Evolutionary conservation across 2,329 filamentous ascomycete species (phyloP), one percentile per base, ranked within the genome.

Genomic region (Cadophora sp.): DNA sequence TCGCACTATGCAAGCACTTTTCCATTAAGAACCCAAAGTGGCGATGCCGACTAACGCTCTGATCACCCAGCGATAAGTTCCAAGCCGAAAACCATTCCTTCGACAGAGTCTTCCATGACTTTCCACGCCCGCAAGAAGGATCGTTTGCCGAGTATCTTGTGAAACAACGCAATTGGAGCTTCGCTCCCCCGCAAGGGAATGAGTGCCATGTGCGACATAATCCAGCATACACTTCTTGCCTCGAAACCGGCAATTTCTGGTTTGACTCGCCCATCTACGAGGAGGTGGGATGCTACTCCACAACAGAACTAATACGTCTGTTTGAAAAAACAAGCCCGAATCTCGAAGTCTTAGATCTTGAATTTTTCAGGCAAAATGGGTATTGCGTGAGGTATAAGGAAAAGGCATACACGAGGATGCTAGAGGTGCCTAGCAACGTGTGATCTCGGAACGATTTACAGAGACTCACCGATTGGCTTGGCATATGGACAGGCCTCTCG

Each of bases 231-330:
- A 60, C 14, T 3, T 59, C 59, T 19, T 69, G 67, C 50, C 51
- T 66, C 3, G 60, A 60, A 27, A 69, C 59, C 1, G 67, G 67
- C 14, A 64, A 63, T 51, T 69, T 69, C 53, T 69, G 67, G 67
- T 66, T 69, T 29, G 67, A 69, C 50, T 64, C 58, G 24, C 63
- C 58, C 16, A 22, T 60, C 14, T 56, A 31, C 46, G 31, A 64
- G 12, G 67, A 69, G 34, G 46, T 60, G 53, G 67, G 67, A 6
- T 69, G 67, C 40, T 69, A 69, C 37, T 60, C 63, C 9, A 69
- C 64, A 11, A 61, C 55, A 26, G 37, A 24, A n/a, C 22, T 68
- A 4, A 27, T 68, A 1, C 31, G 27, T 3, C 5, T 46, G 14
- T 51, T 68, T 24, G 62, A 63, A 48, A 55, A 31, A 31, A 62